These are phyloP conservation scores for Yamadazyma laniorum DNA, from an alignment of 805 yeast genomes.

Conservation along the genomic window DNA sequence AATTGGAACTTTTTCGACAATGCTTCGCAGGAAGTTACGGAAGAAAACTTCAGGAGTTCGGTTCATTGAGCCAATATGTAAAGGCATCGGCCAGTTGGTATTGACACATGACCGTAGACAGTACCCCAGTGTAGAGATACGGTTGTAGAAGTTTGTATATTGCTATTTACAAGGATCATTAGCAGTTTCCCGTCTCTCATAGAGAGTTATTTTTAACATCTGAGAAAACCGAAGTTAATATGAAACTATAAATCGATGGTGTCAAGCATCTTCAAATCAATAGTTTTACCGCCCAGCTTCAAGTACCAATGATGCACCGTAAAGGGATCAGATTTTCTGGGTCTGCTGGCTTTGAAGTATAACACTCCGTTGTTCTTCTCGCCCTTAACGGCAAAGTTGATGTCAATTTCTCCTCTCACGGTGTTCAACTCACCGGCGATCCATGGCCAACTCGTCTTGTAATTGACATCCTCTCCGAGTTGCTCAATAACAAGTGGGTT, in stretches of 20 bases:
- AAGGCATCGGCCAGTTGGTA: too few species aligned
- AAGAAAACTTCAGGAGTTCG: too few species aligned
- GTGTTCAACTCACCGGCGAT: conserved; percentile 81
- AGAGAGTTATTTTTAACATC: too few species aligned
- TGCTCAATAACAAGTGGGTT: conserved; percentile 58
- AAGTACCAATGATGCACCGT: conserved; percentile 33
- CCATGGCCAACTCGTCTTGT: conserved; percentile 82
- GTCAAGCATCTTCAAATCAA: conserved; percentile 24
- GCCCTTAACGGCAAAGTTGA: conserved; percentile 71
- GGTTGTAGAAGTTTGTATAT: too few species aligned
- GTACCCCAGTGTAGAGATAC: too few species aligned
- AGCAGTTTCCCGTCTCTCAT: too few species aligned
- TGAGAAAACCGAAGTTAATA: too few species aligned
- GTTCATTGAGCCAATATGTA: too few species aligned
- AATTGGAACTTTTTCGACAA: too few species aligned
- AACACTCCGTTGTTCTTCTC: conserved; percentile 51
- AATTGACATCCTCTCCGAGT: conserved; percentile 76
- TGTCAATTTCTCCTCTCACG: conserved; percentile 75
- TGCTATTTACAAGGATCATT: too few species aligned
- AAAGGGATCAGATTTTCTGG: conserved; percentile 50
- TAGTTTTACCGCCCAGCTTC: conserved; percentile 19
- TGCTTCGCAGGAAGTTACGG: too few species aligned
- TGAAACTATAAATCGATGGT: neutral
- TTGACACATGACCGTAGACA: too few species aligned
- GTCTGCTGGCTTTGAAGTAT: conserved; percentile 71